Percentiles rank a stretch among this genome's conserved stretches.
Conservation (phyloP, 805 yeast genomes). For the Suhomyces kilbournensis region DNA sequence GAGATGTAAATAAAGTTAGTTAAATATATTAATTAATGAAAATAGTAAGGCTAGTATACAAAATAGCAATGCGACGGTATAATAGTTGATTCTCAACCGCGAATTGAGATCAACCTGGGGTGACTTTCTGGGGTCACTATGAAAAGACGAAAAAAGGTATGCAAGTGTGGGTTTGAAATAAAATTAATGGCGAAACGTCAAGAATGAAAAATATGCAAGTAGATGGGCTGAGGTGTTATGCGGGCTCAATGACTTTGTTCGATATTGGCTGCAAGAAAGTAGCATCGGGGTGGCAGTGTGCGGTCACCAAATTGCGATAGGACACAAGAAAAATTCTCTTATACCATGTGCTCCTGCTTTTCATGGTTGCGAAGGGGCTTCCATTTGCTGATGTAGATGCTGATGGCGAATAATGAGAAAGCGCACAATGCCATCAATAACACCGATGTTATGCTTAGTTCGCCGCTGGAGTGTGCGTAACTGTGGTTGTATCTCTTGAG, state of each 20-base stretch:
- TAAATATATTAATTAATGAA: neutral
- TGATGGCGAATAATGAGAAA: neutral
- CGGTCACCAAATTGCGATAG: neutral
- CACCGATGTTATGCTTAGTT: neutral
- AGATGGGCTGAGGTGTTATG: neutral
- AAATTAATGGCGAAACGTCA: neutral
- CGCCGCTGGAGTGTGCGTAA: neutral
- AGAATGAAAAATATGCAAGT: neutral
- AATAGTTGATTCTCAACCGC: neutral
- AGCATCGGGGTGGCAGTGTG: neutral
- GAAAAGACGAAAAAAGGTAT: neutral
- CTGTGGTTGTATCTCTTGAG: slow-evolving; percentile 4
- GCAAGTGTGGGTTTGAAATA: neutral
- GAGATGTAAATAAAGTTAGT: slow-evolving; percentile 4
- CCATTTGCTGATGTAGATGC: neutral
- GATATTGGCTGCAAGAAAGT: neutral
- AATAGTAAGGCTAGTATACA: neutral
- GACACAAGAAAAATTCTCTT: neutral
- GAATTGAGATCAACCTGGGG: neutral
- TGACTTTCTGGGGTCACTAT: neutral
- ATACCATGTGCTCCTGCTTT: neutral
- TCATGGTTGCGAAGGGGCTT: neutral
- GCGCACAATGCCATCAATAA: neutral
- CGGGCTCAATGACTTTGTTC: neutral
- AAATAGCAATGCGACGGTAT: neutral